Evolutionary conservation across 2,329 filamentous ascomycete species (phyloP), one percentile per base, ranked within the genome.

Genomic region (Neonectria coccinea): DNA sequence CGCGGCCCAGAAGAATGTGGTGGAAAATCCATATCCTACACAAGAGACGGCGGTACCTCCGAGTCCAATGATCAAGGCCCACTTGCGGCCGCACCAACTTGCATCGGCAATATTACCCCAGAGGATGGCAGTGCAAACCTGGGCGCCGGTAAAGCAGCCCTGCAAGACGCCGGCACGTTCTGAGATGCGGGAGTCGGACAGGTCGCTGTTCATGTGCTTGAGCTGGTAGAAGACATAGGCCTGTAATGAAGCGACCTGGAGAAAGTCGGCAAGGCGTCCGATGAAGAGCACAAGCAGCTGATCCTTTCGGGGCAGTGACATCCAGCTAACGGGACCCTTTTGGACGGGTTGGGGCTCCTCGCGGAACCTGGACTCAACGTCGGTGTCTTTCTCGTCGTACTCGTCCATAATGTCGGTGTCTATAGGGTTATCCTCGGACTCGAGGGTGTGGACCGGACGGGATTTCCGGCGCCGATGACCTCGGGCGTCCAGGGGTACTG

Each of bases 201-300:
- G 76, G 0, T 84, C 86, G 2, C 84, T 84, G 64, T 82, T 77
- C 74, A 93, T 91, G 4, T 87, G 89, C 70, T 88, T 88, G 14
- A 93, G 85, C 77, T 92, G 90, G 78, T 92, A 93, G 79, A 91
- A 93, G 75, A 94, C 86, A 75, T 93, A 94, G 45, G 89, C 86
- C 73, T 91, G 86, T 36, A 91, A 77, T 2, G 86, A 89, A 7
- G 90, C 91, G 64, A 92, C 87, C 5, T 91, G 91, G 41, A 94
- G 79, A 50, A 92, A 92, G 75, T 94, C 91, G 9, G 91, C 91
- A 8, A 93, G 80, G 16, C 91, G 88, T 52, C 89, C 88, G 27
- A 93, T 80, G 11, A 90, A 92, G 22, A 94, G 79, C 56, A 94
- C 88, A 36, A 87, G 79, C 7, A 94, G 83, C 75, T 94, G 91